Percentiles rank a stretch among this genome's conserved stretches.
phyloP scores from a whole-genome alignment of 768 basidiomycete species.

The Pulveroboletus sp. region DNA sequence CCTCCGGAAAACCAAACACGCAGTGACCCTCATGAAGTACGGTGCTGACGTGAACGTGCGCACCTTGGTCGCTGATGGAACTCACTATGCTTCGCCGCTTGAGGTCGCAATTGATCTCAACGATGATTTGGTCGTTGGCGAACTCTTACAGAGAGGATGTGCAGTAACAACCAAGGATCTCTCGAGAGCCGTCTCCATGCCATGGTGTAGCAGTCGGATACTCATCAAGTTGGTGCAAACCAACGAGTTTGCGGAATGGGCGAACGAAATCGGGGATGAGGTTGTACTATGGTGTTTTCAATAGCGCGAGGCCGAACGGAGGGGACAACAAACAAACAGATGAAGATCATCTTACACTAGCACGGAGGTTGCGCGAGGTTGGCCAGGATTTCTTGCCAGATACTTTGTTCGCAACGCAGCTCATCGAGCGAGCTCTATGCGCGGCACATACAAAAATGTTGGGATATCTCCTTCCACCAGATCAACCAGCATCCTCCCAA shows the following conservation, averaged over 20 bases:
- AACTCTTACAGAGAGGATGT: background rate
- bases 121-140: background rate
- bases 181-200: background rate
- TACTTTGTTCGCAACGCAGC: background rate
- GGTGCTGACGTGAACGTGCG: background rate
- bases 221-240: background rate
- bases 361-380: background rate
- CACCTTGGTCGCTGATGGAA: background rate
- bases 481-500: background rate
- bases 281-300: background rate
- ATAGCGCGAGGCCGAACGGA: background rate
- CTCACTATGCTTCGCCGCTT: background rate
- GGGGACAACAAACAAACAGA: background rate
- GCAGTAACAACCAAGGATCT: background rate
- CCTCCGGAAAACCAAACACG: constrained; percentile 1
- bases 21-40: background rate
- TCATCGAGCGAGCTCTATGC: background rate
- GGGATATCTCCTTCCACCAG: background rate
- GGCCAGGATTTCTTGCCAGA: background rate
- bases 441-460: constrained; percentile 2
- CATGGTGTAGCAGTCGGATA: constrained; percentile 1
- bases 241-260: constrained; percentile 1
- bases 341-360: background rate
- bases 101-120: background rate
- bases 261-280: background rate